Percentiles rank a stretch among this genome's conserved stretches.
Evolutionary conservation across 2,329 filamentous ascomycete genomes (phyloP).

Genomic region (Truncatella angustata): DNA sequence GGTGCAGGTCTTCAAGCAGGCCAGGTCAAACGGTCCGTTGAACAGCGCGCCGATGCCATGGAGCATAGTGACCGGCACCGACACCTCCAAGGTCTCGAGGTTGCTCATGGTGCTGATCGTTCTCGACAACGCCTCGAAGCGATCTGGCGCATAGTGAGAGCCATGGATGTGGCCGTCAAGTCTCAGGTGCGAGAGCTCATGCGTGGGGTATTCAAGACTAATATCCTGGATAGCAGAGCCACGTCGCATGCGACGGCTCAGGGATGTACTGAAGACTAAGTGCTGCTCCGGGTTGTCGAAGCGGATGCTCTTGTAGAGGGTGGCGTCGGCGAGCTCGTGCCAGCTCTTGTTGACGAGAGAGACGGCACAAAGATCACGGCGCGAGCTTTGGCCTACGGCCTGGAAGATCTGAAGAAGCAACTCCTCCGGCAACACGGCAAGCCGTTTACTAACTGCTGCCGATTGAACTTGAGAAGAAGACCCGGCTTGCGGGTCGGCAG

Average conservation of each 20-base stretch:
- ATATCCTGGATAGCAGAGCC: conserved; percentile 46
- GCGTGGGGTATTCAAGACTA: conserved; percentile 42
- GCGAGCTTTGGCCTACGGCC: conserved; percentile 27
- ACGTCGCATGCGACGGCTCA: conserved; percentile 42
- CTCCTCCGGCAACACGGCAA: conserved; percentile 35
- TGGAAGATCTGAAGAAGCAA: conserved; percentile 40
- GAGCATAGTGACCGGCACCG: conserved; percentile 41
- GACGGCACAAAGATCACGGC: conserved; percentile 40
- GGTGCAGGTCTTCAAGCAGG: conserved; percentile 44
- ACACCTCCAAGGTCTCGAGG: conserved; percentile 43
- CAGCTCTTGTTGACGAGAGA: conserved; percentile 41
- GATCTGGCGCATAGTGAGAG: conserved; percentile 29
- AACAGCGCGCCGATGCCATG: conserved; percentile 48
- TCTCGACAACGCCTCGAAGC: conserved; percentile 42
- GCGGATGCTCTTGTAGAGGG: conserved; percentile 45
- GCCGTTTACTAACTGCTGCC: not conserved
- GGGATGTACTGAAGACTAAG: conserved; percentile 46
- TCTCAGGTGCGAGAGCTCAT: conserved; percentile 40
- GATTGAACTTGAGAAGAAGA: not conserved
- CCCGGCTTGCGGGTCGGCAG: not conserved
- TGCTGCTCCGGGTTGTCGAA: conserved; percentile 47
- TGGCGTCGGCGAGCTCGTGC: conserved; percentile 43
- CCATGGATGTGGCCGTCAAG: conserved; percentile 34
- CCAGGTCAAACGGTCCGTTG: conserved; percentile 49
- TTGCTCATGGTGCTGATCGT: conserved; percentile 50